Base-by-base conservation (phyloP, 805 yeast genomes). In the Metschnikowia orientalis region DNA sequence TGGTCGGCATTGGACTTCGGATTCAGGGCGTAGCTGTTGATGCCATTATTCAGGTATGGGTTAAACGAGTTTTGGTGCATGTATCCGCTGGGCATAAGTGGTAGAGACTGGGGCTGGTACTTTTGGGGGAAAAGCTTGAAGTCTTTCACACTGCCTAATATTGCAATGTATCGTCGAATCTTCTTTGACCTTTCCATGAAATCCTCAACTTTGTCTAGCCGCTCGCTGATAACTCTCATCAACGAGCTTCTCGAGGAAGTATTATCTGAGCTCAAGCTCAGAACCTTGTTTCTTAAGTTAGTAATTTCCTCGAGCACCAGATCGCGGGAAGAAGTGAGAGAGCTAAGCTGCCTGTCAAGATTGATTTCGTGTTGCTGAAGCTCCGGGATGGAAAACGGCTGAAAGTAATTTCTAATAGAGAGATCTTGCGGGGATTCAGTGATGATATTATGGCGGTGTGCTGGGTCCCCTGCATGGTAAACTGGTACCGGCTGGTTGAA, bases 401-500 rank as follows among this genome's bases (percentile, higher is more conserved):
- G 37, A 23, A 43, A 43, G 18, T 41, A 35, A 16, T 28, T 20
- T 6, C 35, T 29, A 6, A 34, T 28, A 5, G 29, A 20, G n/a
- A 17, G 12, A 33, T 39, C 42, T 19, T 30, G 31, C 8, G 23
- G 25, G 12, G 33, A 18, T 4, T 10, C 24, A 9, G 23, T 16
- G 19, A 20, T 5, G 4, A 26, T 28, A 22, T 13, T 20, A 14
- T 24, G n/a, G 20, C 17, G 18, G 8, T 26, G 13, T 8, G 27
- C 30, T 10, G 15, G 20, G 7, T 27, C 42, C 1, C 56, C 56
- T 3, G 45, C 45, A 28, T 57, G 61, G 8, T 42, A 48, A 2
- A 53, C 59, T 3, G 61, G 63, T 2, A 51, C 61, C 3, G 63
- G 63, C 30, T 42, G 37, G 33, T 58, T 57, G 31, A 27, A 49